Evolutionary conservation across 2,329 filamentous ascomycete genomes (phyloP), one percentile per base, ranked within the genome.

Genomic region (Hymenotorrendiella dingleyae): DNA sequence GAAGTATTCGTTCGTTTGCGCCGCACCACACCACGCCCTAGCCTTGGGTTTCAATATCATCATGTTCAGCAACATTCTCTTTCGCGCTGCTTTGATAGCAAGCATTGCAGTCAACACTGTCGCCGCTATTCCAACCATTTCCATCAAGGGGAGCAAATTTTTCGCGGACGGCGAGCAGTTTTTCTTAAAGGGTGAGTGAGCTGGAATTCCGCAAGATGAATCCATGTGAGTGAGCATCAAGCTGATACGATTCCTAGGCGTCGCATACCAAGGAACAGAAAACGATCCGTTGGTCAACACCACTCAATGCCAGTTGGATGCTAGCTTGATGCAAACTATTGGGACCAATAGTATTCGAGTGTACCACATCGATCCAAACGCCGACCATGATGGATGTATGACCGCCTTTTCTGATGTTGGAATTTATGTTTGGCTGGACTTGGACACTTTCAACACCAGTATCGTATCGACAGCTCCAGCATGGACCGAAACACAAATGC

Each of bases 261-360:
- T 91, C 57, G 83, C 86, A 39, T 91, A 91, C 55, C 76, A 80
- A 61, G 64, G 78, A 43, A 67, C 66, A 27, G 64, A 67, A n/a
- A 71, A 82, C 36, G 88, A 95, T 60, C 89, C 88, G 36, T 76
- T 94, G 48, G 66, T 86, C 53, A 76, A 93, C 59, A 74, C 76
- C 21, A 76, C 76, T 38, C 88, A 94, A 68, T 94, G 87, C 68
- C 64, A 72, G 53, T 76, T 79, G 52, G 88, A 95, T 66, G 82
- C 82, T 33, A 62, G 68, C 7, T 71, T 90, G 57, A 94, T 94
- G 85, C 75, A 86, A 63, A 77, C 80, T 21, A 71, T 94, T 39
- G 87, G 86, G 47, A 78, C 84, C 59, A 94, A 94, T 62, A 74
- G 84, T 20, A 88, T 94, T 56, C 86, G 89, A 42, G 84, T 93